Percentiles rank a stretch among this genome's conserved stretches.
Conservation (phyloP, 192 early-diverging fungal genomes). For the Linnemannia hyalina region DNA sequence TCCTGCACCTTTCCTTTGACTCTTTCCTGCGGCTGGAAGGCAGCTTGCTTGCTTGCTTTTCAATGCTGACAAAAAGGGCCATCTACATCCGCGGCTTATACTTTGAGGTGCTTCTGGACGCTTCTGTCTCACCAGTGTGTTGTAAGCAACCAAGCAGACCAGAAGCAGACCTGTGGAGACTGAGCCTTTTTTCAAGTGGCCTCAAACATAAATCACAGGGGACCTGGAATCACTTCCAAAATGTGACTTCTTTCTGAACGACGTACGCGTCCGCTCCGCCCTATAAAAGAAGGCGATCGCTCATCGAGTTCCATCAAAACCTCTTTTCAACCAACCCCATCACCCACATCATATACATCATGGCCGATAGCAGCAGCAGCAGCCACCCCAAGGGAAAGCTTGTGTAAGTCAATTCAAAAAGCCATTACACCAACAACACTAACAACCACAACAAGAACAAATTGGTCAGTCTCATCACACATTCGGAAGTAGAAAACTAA, state of each 20-base stretch:
- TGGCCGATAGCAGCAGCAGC: constrained; percentile 48
- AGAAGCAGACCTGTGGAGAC: not conserved
- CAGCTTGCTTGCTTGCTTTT: not conserved
- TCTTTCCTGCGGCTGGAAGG: not conserved
- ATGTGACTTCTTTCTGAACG: not conserved
- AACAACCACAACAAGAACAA: not conserved
- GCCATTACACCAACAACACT: not conserved
- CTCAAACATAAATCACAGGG: not conserved
- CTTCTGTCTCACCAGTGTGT: not conserved
- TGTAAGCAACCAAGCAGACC: too few species aligned
- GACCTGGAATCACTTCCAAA: not conserved
- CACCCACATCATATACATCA: constrained; percentile 8
- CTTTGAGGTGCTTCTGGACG: not conserved
- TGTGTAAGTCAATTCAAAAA: constrained; percentile 25
- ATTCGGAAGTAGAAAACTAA: not conserved
- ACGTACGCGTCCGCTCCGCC: not conserved
- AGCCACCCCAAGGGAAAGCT: constrained; percentile 47
- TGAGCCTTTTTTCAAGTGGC: not conserved
- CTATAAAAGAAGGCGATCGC: not conserved
- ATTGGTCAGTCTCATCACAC: not conserved
- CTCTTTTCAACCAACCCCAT: not conserved
- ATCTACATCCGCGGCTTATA: not conserved
- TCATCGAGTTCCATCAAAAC: not conserved
- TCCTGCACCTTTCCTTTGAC: not conserved
- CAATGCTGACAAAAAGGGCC: not conserved